Conservation (phyloP, 495 filamentous ascomycete genomes). For the Diplogelasinospora grovesii region DNA sequence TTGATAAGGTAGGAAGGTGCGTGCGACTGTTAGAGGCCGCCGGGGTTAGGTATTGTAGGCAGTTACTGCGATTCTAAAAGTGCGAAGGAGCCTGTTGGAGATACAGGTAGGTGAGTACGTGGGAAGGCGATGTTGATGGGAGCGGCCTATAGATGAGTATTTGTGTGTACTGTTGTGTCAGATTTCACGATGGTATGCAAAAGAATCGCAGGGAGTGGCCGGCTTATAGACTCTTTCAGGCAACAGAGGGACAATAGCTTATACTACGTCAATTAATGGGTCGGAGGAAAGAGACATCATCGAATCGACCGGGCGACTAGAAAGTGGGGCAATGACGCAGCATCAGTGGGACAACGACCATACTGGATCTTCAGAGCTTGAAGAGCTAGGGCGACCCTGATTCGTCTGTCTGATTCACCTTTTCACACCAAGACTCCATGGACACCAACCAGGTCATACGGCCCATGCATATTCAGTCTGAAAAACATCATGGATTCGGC, state of each 20-base stretch:
- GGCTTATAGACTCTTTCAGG: background rate
- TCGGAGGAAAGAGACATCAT: conserved; percentile 11
- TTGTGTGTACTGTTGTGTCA: background rate
- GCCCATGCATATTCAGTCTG: too few relatives aligned
- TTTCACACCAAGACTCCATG: too few relatives aligned
- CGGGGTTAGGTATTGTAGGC: too few relatives aligned
- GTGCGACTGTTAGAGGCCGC: too few relatives aligned
- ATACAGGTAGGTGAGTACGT: background rate
- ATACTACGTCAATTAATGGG: background rate
- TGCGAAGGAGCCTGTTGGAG: too few relatives aligned
- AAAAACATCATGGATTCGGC: too few relatives aligned
- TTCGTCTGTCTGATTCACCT: too few relatives aligned
- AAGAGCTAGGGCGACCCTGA: too few relatives aligned
- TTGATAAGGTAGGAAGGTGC: background rate
- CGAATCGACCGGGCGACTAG: conserved; percentile 9
- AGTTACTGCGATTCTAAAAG: too few relatives aligned
- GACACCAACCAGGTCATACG: too few relatives aligned
- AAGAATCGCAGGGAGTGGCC: background rate
- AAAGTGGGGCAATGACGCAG: conserved; percentile 21
- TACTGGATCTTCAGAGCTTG: conserved; percentile 1
- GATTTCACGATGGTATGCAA: background rate
- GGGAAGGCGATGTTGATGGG: background rate
- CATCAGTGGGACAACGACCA: conserved; percentile 1
- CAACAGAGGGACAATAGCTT: background rate
- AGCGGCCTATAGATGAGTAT: background rate